phyloP scores from a whole-genome alignment of 2,329 filamentous ascomycete species.

The Acrocalymma vagum region DNA sequence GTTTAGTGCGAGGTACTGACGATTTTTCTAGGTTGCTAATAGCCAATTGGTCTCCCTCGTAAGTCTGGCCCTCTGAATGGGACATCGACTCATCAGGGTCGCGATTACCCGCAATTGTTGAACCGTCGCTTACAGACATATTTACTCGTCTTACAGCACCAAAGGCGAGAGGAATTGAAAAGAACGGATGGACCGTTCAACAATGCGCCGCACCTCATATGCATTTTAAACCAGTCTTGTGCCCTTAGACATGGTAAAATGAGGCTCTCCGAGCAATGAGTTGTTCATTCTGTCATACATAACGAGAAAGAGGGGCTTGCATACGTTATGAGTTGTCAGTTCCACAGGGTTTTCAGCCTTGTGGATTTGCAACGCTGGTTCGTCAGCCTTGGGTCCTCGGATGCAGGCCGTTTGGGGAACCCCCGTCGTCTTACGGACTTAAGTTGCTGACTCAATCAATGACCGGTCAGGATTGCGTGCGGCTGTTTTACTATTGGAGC shows the following conservation, averaged over 20 bases:
- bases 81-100: constrained; percentile 13
- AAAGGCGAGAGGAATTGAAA: too few relatives aligned
- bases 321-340: constrained; percentile 33
- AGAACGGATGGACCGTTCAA: background rate
- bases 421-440: too few relatives aligned
- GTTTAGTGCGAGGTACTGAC: constrained; percentile 14
- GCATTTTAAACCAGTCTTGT: constrained; percentile 6
- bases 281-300: constrained; percentile 20
- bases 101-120: constrained; percentile 11
- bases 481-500: too few relatives aligned
- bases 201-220: background rate
- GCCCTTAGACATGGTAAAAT: constrained; percentile 5
- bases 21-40: constrained; percentile 20
- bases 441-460: too few relatives aligned
- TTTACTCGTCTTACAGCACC: too few relatives aligned
- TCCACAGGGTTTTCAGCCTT: constrained; percentile 29
- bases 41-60: constrained; percentile 6
- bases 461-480: too few relatives aligned
- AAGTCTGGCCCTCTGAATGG: constrained; percentile 9
- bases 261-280: constrained; percentile 32
- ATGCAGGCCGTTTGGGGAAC: too few relatives aligned
- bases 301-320: constrained; percentile 22
- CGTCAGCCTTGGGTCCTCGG: constrained; percentile 29
- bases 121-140: constrained; percentile 26
- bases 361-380: constrained; percentile 21